Evolutionary conservation across 148 eudicot species (phyloP).

Genomic region (Amaranthus palmeri): DNA sequence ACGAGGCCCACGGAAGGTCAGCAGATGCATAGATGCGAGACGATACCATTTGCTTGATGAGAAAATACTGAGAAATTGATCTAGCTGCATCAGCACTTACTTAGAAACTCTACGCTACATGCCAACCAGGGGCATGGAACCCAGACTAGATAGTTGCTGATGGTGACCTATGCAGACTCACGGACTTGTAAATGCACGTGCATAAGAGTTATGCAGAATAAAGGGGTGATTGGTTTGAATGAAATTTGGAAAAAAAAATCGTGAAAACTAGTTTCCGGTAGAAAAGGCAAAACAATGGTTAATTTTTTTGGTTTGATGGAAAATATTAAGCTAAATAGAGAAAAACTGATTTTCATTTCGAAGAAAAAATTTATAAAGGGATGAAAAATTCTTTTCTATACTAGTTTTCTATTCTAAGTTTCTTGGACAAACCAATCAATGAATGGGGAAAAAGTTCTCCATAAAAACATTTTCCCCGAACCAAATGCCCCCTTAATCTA

Average conservation of each 20-base stretch:
- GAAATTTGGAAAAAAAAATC: too few relatives aligned
- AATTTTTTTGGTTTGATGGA: too few relatives aligned
- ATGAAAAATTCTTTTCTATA: too few relatives aligned
- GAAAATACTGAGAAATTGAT: conserved; percentile 97
- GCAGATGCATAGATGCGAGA: conserved; percentile 99
- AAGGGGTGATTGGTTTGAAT: too few relatives aligned
- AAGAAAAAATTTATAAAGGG: too few relatives aligned
- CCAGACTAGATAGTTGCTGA: conserved; percentile 88
- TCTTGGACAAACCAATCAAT: background rate
- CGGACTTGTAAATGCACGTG: conserved; percentile 33
- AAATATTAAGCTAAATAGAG: too few relatives aligned
- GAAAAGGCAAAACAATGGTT: too few relatives aligned
- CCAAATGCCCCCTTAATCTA: background rate
- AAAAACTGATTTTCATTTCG: too few relatives aligned
- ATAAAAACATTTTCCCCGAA: too few relatives aligned
- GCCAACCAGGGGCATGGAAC: conserved; percentile 73
- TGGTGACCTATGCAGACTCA: conserved; percentile 57
- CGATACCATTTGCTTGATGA: conserved; percentile 95
- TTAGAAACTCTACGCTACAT: conserved; percentile 83
- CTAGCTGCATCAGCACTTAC: conserved; percentile 99
- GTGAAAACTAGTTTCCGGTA: too few relatives aligned
- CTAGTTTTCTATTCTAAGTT: too few relatives aligned
- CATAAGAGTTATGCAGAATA: background rate
- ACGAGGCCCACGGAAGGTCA: conserved; percentile 99
- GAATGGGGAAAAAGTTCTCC: background rate